These are phyloP conservation scores for Diaporthe sp. DNA, from an alignment of 2,329 filamentous ascomycete genomes.

Conservation along the genomic window DNA sequence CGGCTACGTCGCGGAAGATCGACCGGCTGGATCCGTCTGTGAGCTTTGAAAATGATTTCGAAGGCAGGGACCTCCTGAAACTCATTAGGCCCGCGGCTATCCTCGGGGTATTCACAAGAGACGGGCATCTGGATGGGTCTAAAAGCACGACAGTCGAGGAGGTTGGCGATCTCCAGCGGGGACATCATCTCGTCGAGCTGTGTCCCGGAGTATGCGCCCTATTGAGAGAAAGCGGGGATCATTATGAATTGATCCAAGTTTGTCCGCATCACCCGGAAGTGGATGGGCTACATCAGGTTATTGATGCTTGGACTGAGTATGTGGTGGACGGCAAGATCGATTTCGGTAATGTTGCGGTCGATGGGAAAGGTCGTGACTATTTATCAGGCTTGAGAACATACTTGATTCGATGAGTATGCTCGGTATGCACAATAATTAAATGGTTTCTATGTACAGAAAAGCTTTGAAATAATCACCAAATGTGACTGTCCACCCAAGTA, in stretches of 20 bases:
- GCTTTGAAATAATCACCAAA: too few relatives aligned
- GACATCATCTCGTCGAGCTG: not conserved
- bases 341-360: not conserved
- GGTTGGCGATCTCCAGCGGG: not conserved
- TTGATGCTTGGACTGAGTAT: slow-evolving; percentile 6
- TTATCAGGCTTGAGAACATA: not conserved
- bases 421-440: not conserved
- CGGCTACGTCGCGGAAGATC: not conserved
- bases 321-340: not conserved
- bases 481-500: rapidly evolving
- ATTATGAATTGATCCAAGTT: not conserved
- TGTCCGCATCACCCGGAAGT: not conserved
- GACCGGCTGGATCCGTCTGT: not conserved
- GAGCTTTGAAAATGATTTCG: not conserved
- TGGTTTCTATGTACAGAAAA: not conserved
- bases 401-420: not conserved
- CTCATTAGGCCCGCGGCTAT: not conserved
- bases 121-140: not conserved
- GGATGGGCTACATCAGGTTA: not conserved
- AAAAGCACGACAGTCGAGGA: not conserved
- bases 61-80: not conserved
- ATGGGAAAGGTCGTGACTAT: not conserved
- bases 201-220: not conserved
- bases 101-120: not conserved
- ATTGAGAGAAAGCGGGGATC: not conserved